These are phyloP conservation scores for Canavalia ensiformis DNA, from an alignment of 306 rosid species.

Conservation along the genomic window DNA sequence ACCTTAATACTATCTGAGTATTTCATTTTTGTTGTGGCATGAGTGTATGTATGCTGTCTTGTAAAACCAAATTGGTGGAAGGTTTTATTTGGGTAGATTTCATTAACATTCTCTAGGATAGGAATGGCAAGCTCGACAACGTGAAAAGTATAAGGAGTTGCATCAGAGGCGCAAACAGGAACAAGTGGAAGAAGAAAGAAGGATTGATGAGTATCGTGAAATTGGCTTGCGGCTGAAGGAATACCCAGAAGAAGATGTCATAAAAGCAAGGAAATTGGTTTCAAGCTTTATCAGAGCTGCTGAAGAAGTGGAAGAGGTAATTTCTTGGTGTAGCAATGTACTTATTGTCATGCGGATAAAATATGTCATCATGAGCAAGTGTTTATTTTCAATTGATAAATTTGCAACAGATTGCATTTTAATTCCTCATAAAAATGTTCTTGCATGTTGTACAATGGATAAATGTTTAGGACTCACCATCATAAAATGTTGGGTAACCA, in stretches of 20 bases:
- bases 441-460: slow-evolving; percentile 30
- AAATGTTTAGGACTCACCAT: slow-evolving; percentile 13
- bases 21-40: background rate
- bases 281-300: slow-evolving; percentile 80
- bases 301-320: slow-evolving; percentile 97
- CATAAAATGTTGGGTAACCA: slow-evolving; percentile 19
- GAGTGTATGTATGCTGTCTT: slow-evolving; percentile 7
- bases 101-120: slow-evolving; percentile 54
- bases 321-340: slow-evolving; percentile 22
- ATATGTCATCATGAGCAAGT: slow-evolving; percentile 7
- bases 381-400: slow-evolving; percentile 30
- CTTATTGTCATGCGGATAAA: background rate
- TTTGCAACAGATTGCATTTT: slow-evolving; percentile 13
- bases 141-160: slow-evolving; percentile 76
- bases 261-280: slow-evolving; percentile 77
- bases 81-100: slow-evolving; percentile 49
- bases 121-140: slow-evolving; percentile 97
- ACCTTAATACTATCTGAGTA: background rate
- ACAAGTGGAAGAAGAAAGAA: slow-evolving; percentile 87
- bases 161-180: slow-evolving; percentile 65
- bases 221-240: slow-evolving; percentile 81
- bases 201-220: slow-evolving; percentile 84
- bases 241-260: slow-evolving; percentile 86
- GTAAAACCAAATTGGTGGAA: slow-evolving; percentile 22
- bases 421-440: slow-evolving; percentile 15